Base-by-base conservation (phyloP, 345 rosid species). In the Populus euphratica region DNA sequence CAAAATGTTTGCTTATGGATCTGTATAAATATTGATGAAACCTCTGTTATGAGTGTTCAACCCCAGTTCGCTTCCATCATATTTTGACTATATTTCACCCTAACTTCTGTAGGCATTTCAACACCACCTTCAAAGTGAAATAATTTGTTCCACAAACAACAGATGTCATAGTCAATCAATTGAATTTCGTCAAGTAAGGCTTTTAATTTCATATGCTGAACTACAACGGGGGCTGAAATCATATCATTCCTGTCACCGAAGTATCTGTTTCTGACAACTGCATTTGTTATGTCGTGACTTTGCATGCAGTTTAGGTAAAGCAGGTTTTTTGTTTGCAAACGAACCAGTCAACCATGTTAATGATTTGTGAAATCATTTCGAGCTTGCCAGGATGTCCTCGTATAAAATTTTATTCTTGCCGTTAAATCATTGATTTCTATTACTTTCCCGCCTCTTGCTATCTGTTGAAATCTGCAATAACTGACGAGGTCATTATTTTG, bases 231-330 rank as follows among this genome's bases (percentile, higher is more conserved):
- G 93, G 68, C 82, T 95, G 84, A 90, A 87, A 81, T 90, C 93
- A 27, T 88, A 92, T 80, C 81, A 81, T n/a, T 92, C 91, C 16
- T 95, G 98, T 85, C 99, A 98, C 44, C 98, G 92, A 89, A 91
- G 97, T 47, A 8, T 21, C 68, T 43, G 21, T 79, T 50, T 52
- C 41, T 23, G 17, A 65, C 33, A 64, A 16, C 62, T 71, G 72
- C 16, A 18, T 72, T 1, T 73, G 36, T 36, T 54, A 7, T 11
- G 2, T 65, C 17, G 11, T 11, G 33, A 47, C 65, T 43, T 43
- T 61, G 9, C 20, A 44, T 39, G 9, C 69, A 11, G 20, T 36
- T 18, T 21, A 73, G 68, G 52, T 1, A 14, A 41, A 73, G 25
- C 70, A 36, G 21, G 17, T 16, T 44, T 5, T 47, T 47, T 36